Conservation (phyloP, 2,329 filamentous ascomycete genomes). For the Aspergillus niger region DNA sequence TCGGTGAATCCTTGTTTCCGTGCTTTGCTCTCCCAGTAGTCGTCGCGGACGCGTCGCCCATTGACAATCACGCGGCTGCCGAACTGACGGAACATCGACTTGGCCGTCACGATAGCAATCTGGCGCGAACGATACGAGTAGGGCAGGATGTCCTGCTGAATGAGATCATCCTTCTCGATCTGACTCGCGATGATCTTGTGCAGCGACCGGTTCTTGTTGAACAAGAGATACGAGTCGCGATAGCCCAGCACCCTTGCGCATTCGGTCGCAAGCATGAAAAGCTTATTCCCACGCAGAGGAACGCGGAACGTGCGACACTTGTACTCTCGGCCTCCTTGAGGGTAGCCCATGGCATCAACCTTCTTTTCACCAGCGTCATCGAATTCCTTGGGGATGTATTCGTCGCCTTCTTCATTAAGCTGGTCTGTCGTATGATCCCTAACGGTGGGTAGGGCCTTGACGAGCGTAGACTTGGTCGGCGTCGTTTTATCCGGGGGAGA, state of each 20-base stretch:
- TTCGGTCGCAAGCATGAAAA: constrained; percentile 98
- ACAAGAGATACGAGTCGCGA: constrained; percentile 94
- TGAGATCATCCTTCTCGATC: constrained; percentile 93
- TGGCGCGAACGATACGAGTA: constrained; percentile 98
- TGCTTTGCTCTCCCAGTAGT: constrained; percentile 98
- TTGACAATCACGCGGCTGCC: constrained; percentile 90
- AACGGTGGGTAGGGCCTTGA: constrained; percentile 94
- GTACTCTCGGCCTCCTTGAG: constrained; percentile 82
- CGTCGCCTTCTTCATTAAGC: constrained; percentile 82
- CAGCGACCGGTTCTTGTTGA: constrained; percentile 96
- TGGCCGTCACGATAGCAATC: constrained; percentile 95
- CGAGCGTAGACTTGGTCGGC: constrained; percentile 72
- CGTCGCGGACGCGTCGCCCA: constrained; percentile 87
- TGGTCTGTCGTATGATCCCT: constrained; percentile 97
- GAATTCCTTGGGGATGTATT: constrained; percentile 90
- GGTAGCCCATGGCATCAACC: constrained; percentile 78
- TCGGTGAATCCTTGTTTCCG: constrained; percentile 98
- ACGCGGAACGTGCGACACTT: constrained; percentile 92
- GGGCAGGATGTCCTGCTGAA: constrained; percentile 89
- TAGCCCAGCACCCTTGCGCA: constrained; percentile 93
- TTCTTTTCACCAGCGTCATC: constrained; percentile 95
- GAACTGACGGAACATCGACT: constrained; percentile 98
- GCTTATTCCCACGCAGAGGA: constrained; percentile 83
- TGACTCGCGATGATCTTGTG: constrained; percentile 98
- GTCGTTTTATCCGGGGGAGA: constrained; percentile 73